Percentiles rank a stretch among this genome's conserved stretches.
Conservation (phyloP, 2,329 filamentous ascomycete genomes). For the Macrophomina phaseolina region DNA sequence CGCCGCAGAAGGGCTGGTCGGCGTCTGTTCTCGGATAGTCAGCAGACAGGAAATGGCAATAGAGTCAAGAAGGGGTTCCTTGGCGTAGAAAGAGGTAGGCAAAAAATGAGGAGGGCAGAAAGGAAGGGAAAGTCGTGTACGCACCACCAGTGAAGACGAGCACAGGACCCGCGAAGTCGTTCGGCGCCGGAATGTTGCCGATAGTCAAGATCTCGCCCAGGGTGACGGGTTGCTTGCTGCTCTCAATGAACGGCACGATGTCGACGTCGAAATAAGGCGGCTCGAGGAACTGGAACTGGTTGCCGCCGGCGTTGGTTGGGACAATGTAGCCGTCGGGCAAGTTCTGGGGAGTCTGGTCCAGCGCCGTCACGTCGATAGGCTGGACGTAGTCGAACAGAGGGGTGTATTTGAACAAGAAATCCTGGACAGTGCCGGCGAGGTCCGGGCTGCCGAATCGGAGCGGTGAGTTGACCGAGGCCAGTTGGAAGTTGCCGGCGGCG, state of each 20-base stretch:
- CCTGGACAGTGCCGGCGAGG: neutral
- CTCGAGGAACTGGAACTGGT: constrained; percentile 57
- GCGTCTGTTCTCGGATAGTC: constrained; percentile 26
- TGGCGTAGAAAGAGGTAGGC: too few species aligned
- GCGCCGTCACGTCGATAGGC: constrained; percentile 29
- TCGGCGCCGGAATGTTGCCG: constrained; percentile 43
- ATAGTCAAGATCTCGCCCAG: constrained; percentile 66
- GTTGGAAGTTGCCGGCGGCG: constrained; percentile 55
- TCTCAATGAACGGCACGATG: constrained; percentile 55
- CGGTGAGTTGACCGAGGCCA: constrained; percentile 51
- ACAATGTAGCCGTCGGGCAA: constrained; percentile 61
- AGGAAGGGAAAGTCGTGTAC: constrained; percentile 31
- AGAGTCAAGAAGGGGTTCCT: too few species aligned
- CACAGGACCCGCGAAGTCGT: constrained; percentile 59
- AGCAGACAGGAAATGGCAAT: too few species aligned
- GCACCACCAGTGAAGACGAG: constrained; percentile 62
- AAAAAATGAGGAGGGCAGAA: too few species aligned
- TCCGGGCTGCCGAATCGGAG: constrained; percentile 42
- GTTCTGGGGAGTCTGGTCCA: constrained; percentile 31
- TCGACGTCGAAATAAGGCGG: constrained; percentile 62
- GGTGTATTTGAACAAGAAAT: neutral
- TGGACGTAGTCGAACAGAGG: neutral
- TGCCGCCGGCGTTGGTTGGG: constrained; percentile 51
- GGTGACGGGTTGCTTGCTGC: constrained; percentile 62
- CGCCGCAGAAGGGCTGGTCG: constrained; percentile 66